Evolutionary conservation across 2,329 filamentous ascomycete genomes (phyloP).

Genomic region (Cordyceps tenuipes): DNA sequence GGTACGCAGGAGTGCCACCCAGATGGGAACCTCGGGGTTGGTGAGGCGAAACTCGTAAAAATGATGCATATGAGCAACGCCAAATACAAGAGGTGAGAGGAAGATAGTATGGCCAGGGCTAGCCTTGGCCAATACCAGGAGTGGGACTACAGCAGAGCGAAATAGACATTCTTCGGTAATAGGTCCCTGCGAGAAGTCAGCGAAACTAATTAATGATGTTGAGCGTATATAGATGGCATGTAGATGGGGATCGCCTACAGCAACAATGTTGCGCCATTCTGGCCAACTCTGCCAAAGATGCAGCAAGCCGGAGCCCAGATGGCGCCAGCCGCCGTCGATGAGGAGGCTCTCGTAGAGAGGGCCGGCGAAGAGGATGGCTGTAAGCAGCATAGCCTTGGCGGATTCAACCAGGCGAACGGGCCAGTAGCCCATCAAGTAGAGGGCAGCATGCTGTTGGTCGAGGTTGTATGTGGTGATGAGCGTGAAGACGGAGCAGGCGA

Average conservation of each 20-base stretch:
- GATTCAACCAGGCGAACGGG: conserved; percentile 61
- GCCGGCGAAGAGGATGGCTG: conserved; percentile 70
- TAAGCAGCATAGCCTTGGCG: conserved; percentile 57
- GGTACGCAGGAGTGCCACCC: conserved; percentile 59
- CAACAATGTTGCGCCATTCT: conserved; percentile 78
- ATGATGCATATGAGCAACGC: conserved; percentile 88
- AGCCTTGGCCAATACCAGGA: conserved; percentile 65
- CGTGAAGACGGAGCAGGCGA: conserved; percentile 58
- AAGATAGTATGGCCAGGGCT: conserved; percentile 58
- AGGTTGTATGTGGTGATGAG: conserved; percentile 52
- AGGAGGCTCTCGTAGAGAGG: conserved; percentile 75
- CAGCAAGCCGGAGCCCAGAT: conserved; percentile 48
- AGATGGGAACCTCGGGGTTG: conserved; percentile 59
- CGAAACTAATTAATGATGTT: background rate
- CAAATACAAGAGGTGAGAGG: conserved; percentile 80
- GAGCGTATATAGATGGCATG: background rate
- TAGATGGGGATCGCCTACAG: conserved; percentile 46
- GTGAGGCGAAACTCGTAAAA: conserved; percentile 89
- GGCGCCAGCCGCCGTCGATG: conserved; percentile 61
- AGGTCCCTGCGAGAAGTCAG: conserved; percentile 51
- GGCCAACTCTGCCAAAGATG: conserved; percentile 64
- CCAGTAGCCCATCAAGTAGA: conserved; percentile 74
- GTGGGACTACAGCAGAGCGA: conserved; percentile 74
- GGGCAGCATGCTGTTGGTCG: conserved; percentile 36
- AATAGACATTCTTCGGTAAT: conserved; percentile 92